These are phyloP conservation scores for Metschnikowia gelsemii DNA, from an alignment of 805 yeast genomes.

Conservation along the genomic window DNA sequence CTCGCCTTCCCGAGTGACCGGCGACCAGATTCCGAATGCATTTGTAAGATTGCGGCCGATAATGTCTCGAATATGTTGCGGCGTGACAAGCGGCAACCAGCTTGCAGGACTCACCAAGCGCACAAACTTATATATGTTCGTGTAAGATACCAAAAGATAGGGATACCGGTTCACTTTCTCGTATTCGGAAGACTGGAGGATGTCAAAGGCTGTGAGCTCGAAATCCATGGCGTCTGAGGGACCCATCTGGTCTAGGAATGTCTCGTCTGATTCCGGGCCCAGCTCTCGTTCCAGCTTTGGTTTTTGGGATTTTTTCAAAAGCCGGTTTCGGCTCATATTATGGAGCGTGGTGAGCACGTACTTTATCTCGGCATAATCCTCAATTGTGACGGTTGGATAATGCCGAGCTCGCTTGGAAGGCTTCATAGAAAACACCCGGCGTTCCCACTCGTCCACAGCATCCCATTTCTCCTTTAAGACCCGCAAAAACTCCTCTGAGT, in stretches of 20 bases:
- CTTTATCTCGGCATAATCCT: conserved; percentile 52
- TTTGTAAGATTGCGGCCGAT: conserved; percentile 63
- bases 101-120: conserved; percentile 36
- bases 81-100: conserved; percentile 37
- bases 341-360: conserved; percentile 36
- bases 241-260: conserved; percentile 5
- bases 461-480: conserved; percentile 37
- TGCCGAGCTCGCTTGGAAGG: conserved; percentile 31
- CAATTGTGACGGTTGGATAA: conserved; percentile 47
- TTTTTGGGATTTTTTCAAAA: not conserved
- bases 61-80: conserved; percentile 43
- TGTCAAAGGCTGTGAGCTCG: conserved; percentile 34
- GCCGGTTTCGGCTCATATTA: conserved; percentile 15
- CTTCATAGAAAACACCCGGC: conserved; percentile 30
- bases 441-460: conserved; percentile 38
- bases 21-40: conserved; percentile 70
- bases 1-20: conserved; percentile 36
- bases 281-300: too few species aligned
- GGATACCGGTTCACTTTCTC: conserved; percentile 49
- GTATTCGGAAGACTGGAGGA: conserved; percentile 52
- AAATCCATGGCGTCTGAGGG: conserved; percentile 7
- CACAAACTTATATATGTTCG: conserved; percentile 48
- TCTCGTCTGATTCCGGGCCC: not conserved
- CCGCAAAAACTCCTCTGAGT: conserved; percentile 14
- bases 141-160: conserved; percentile 46